A percentile compares a stretch with the other conserved stretches of the same genome.
Evolutionary conservation across 805 yeast genomes (phyloP).

Genomic region (Candida piceae): DNA sequence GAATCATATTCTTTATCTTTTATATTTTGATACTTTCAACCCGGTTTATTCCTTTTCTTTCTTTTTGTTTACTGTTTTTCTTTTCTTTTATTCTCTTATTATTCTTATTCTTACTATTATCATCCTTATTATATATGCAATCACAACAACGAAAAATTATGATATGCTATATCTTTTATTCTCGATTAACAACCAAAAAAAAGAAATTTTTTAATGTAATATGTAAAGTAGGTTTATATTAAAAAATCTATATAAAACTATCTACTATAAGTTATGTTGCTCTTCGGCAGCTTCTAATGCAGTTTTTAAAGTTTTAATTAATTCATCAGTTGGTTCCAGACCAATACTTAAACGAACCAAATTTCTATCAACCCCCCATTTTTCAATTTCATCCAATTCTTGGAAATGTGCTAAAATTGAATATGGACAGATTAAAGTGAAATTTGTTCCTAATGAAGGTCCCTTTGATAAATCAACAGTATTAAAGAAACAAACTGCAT

Average conservation of each 20-base stretch:
- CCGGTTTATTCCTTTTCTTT: no score
- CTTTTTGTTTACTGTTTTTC: no score
- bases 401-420: slow-evolving; percentile 79
- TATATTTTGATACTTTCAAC: no score
- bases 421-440: slow-evolving; percentile 86
- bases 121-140: no score
- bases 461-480: slow-evolving; percentile 71
- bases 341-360: slow-evolving; percentile 83
- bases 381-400: slow-evolving; percentile 72
- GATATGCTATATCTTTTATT: no score
- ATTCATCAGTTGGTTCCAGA: slow-evolving; percentile 61
- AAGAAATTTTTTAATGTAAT: no score
- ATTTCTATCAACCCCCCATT: slow-evolving; percentile 78
- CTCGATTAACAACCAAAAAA: no score
- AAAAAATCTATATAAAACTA: not conserved
- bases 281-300: slow-evolving; percentile 46
- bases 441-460: slow-evolving; percentile 87
- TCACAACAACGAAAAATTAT: no score
- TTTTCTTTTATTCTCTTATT: no score
- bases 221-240: no score
- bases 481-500: slow-evolving; percentile 73
- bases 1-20: no score
- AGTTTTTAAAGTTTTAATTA: slow-evolving; percentile 43
- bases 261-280: slow-evolving; percentile 26
- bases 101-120: no score